Percentiles rank a stretch among this genome's conserved stretches.
Evolutionary conservation across 768 basidiomycete species (phyloP).

Genomic region (Cystobasidiopsis lactophilus): DNA sequence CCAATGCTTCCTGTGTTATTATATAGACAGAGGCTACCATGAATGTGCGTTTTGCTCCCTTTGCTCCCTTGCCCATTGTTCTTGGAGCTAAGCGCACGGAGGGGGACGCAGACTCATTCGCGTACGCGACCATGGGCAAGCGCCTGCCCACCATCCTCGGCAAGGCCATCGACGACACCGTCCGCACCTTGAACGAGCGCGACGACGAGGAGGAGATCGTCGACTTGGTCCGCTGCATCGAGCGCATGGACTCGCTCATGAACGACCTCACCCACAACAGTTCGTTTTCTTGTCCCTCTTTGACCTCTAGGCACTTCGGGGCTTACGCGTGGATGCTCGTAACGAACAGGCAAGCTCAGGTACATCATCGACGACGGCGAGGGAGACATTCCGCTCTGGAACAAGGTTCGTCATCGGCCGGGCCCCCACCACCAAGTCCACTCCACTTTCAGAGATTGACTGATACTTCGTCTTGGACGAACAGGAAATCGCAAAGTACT

Average conservation of each 20-base stretch:
- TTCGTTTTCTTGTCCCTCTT: neutral
- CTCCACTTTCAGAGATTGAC: neutral
- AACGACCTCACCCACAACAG: conserved; percentile 40
- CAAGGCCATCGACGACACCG: conserved; percentile 81
- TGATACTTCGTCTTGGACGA: neutral
- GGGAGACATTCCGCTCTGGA: conserved; percentile 84
- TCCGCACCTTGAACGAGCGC: conserved; percentile 60
- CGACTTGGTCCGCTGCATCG: conserved; percentile 31
- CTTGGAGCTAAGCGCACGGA: neutral
- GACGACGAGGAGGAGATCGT: neutral
- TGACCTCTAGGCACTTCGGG: neutral
- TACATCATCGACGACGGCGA: conserved; percentile 79
- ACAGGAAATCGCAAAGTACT: conserved; percentile 68
- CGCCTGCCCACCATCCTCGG: conserved; percentile 84
- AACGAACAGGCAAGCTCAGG: conserved; percentile 38
- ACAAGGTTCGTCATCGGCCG: conserved; percentile 33
- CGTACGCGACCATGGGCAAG: conserved; percentile 87
- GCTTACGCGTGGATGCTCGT: neutral
- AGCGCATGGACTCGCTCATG: conserved; percentile 79
- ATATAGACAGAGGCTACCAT: conserved; percentile 27
- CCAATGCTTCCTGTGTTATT: neutral
- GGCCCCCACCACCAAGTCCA: neutral
- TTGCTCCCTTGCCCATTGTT: neutral
- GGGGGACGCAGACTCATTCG: conserved; percentile 31
- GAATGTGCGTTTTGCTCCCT: conserved; percentile 28